Evolutionary conservation across 2,329 filamentous ascomycete species (phyloP).

Genomic region (Aspergillus vadensis): DNA sequence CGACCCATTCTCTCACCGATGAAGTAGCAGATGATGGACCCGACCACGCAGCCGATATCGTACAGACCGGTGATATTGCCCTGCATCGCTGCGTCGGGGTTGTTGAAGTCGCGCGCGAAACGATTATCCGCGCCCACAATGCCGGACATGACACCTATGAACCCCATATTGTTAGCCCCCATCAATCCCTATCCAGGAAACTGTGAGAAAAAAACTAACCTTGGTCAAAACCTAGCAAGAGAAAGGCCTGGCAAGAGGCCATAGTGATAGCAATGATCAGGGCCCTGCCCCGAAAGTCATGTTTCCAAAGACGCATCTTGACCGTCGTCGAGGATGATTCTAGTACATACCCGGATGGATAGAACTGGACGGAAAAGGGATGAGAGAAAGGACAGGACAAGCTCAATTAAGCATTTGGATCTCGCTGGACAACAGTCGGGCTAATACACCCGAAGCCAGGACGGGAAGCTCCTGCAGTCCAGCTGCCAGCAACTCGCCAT

Average conservation of each 20-base stretch:
- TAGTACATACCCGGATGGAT: not conserved
- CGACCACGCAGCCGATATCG: conserved; percentile 37
- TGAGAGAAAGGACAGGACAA: not conserved
- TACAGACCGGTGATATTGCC: conserved; percentile 36
- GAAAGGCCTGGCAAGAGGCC: conserved; percentile 45
- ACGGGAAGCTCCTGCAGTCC: not conserved
- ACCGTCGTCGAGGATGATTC: not conserved
- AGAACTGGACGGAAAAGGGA: not conserved
- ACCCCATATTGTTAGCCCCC: not conserved
- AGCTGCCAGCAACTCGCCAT: not conserved
- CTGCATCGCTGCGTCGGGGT: conserved; percentile 43
- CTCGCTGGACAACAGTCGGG: not conserved
- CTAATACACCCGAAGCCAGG: not conserved
- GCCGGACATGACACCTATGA: conserved; percentile 32
- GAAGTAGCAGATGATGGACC: conserved; percentile 38
- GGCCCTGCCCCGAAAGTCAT: conserved; percentile 24
- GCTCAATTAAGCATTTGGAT: not conserved
- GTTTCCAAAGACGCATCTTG: conserved; percentile 25
- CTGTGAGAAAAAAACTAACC: conserved; percentile 25
- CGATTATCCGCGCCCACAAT: conserved; percentile 49
- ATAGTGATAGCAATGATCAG: conserved; percentile 31
- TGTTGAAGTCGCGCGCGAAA: conserved; percentile 44
- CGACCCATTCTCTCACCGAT: conserved; percentile 49
- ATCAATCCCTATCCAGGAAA: too few relatives aligned
- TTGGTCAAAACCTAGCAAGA: conserved; percentile 52